Evolutionary conservation across 2,329 filamentous ascomycete genomes (phyloP).

Genomic region (Scolecobasidium constrictum): DNA sequence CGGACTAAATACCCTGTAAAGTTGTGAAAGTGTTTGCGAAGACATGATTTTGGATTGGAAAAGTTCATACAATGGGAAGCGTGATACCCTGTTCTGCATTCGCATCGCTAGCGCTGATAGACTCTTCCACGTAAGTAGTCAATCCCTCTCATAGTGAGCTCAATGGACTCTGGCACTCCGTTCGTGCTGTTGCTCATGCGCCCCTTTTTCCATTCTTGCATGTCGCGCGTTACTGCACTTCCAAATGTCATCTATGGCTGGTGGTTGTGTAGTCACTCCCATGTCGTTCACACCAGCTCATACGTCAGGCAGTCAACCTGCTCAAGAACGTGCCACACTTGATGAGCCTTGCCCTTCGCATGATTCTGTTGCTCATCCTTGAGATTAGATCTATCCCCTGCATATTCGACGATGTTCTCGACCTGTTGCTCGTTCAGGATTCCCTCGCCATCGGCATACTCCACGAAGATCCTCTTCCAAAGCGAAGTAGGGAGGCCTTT

Average conservation of each 20-base stretch:
- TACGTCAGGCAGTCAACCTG: slow-evolving; percentile 27
- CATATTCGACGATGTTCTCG: slow-evolving; percentile 21
- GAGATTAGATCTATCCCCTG: slow-evolving; percentile 21
- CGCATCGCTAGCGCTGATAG: too few relatives aligned
- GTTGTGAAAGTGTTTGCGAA: slow-evolving; percentile 6
- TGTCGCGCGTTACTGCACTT: too few relatives aligned
- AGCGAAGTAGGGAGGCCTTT: slow-evolving; percentile 21
- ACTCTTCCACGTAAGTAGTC: too few relatives aligned
- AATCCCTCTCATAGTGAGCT: too few relatives aligned
- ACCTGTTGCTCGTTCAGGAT: slow-evolving; percentile 24
- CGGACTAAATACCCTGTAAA: slow-evolving; percentile 6
- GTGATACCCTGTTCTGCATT: too few relatives aligned
- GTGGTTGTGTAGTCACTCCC: neutral
- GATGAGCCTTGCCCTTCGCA: slow-evolving; percentile 23
- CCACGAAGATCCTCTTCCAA: slow-evolving; percentile 20
- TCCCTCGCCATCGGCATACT: slow-evolving; percentile 14
- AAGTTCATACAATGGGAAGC: too few relatives aligned
- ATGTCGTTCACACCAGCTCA: slow-evolving; percentile 12
- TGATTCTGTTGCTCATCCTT: slow-evolving; percentile 20
- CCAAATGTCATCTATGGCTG: neutral
- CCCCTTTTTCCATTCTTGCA: too few relatives aligned
- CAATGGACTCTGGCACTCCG: too few relatives aligned
- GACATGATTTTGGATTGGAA: neutral
- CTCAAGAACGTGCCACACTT: slow-evolving; percentile 29
- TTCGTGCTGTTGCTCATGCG: too few relatives aligned